A percentile compares a stretch with the other conserved stretches of the same genome.
Evolutionary conservation across 306 rosid species (phyloP).

Genomic region (Cucurbita argyrosperma): DNA sequence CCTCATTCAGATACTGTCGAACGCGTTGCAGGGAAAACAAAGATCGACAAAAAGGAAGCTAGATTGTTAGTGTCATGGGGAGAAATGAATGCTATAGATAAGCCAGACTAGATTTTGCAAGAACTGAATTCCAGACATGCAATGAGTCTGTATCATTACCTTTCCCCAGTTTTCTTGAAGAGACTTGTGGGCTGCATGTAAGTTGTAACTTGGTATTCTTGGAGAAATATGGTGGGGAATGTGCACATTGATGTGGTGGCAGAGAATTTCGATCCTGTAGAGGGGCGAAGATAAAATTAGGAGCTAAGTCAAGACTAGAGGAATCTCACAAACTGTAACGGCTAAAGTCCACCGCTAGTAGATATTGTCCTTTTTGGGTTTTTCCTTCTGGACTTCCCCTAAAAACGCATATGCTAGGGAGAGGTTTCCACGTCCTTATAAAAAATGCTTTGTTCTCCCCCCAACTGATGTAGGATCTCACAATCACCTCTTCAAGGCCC

Average conservation of each 20-base stretch:
- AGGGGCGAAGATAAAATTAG: not conserved
- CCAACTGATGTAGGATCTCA: too few relatives aligned
- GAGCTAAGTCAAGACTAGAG: not conserved
- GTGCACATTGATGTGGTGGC: conserved; percentile 82
- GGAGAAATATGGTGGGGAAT: conserved; percentile 86
- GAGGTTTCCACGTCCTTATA: too few relatives aligned
- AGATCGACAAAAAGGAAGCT: not conserved
- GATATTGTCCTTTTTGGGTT: too few relatives aligned
- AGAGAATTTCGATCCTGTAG: conserved; percentile 71
- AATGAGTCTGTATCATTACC: conserved; percentile 22
- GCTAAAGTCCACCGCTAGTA: too few relatives aligned
- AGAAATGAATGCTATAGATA: not conserved
- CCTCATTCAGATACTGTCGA: conserved; percentile 66
- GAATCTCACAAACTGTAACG: too few relatives aligned
- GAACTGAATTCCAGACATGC: not conserved
- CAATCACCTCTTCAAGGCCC: too few relatives aligned
- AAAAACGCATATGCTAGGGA: too few relatives aligned
- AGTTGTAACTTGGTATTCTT: conserved; percentile 83
- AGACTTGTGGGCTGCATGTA: conserved; percentile 68
- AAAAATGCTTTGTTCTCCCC: too few relatives aligned
- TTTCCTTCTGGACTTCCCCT: too few relatives aligned
- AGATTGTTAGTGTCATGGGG: not conserved
- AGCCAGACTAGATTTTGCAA: not conserved
- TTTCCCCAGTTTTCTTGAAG: conserved; percentile 87
- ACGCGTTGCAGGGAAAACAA: not conserved